A percentile compares a stretch with the other conserved stretches of the same genome.
phyloP scores from a whole-genome alignment of 352 stramenopile genomes.

The Pythium plurisporium region DNA sequence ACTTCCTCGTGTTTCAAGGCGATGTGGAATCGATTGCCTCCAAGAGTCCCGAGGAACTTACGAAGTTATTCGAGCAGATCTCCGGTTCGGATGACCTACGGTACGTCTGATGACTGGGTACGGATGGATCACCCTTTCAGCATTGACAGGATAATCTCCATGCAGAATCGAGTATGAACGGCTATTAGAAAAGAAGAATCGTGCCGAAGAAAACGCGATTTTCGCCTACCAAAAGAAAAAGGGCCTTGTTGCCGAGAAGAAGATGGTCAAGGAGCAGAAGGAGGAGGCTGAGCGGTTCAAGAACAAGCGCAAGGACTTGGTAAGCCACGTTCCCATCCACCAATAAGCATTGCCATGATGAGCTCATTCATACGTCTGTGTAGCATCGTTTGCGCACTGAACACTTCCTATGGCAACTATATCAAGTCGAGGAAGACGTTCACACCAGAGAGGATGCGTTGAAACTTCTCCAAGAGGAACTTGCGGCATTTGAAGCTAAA shows the following conservation, averaged over 20 bases:
- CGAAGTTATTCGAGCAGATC: constrained; percentile 97
- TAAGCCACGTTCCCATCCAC: constrained; percentile 8
- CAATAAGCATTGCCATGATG: neutral
- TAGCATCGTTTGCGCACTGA: constrained; percentile 81
- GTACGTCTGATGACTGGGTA: constrained; percentile 22
- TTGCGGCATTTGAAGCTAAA: constrained; percentile 36
- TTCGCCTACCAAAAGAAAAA: constrained; percentile 93
- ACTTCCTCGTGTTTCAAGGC: constrained; percentile 98
- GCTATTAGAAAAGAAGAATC: constrained; percentile 88
- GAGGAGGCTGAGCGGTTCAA: constrained; percentile 88
- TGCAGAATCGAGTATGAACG: constrained; percentile 69
- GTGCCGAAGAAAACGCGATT: constrained; percentile 91
- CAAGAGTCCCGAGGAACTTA: constrained; percentile 81
- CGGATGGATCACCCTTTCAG: too few relatives aligned
- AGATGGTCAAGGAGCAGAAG: constrained; percentile 88
- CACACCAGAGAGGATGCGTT: constrained; percentile 79
- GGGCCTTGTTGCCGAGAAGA: constrained; percentile 82
- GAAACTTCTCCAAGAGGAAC: constrained; percentile 40
- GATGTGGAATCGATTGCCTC: constrained; percentile 98
- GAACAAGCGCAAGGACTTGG: constrained; percentile 60
- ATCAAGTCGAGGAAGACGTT: constrained; percentile 91
- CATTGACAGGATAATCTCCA: neutral
- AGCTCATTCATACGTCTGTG: neutral
- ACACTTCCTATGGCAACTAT: constrained; percentile 96
- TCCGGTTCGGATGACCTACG: constrained; percentile 86